Base-by-base conservation (phyloP, 345 rosid species). In the Euclidium syriacum region DNA sequence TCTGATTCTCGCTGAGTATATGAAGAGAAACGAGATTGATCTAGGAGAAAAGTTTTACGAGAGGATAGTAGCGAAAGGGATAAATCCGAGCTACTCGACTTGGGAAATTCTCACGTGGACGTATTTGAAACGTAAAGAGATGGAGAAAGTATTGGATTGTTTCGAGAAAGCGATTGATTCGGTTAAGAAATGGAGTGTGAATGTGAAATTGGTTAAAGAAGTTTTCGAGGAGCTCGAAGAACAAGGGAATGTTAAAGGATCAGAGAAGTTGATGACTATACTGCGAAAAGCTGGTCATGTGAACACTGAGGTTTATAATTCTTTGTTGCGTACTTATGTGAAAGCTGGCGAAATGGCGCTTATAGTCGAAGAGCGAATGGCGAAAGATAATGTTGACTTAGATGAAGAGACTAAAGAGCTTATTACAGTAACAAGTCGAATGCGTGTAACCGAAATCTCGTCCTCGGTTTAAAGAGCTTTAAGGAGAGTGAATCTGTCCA, bases 91-190 rank as follows among this genome's bases (percentile, higher is more conserved):
- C 71, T 87, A 89, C 69, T 84, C 91, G 17, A 82, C 97, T 32
- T 90, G 91, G 91, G 95, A 92, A 63, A 91, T 87, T 70, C 84
- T 90, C 43, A 75, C 88, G 1, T 78, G 87, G 85, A 91, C 82
- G 30, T 77, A 81, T 72, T 55, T 89, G 68, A 80, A 80, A 60
- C 59, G 47, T 16, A 77, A 74, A 58, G 76, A 77, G 47, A 71
- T 68, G 65, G 86, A 75, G 26, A 83, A 77, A 24, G 91, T 81
- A 41, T 43, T 88, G 41, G 80, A 76, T 65, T 82, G 73, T 73
- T 81, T 92, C 15, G 65, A 73, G 71, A 90, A 86, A 71, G 95
- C 89, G 5, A 32, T 86, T 62, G 73, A 74, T 16, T 78, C 83
- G 62, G 91, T 92, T 58, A 80, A 75, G 64, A 81, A 76, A 32